Base-by-base conservation (phyloP, 352 stramenopile genomes). In the Pythium rishiriense region DNA sequence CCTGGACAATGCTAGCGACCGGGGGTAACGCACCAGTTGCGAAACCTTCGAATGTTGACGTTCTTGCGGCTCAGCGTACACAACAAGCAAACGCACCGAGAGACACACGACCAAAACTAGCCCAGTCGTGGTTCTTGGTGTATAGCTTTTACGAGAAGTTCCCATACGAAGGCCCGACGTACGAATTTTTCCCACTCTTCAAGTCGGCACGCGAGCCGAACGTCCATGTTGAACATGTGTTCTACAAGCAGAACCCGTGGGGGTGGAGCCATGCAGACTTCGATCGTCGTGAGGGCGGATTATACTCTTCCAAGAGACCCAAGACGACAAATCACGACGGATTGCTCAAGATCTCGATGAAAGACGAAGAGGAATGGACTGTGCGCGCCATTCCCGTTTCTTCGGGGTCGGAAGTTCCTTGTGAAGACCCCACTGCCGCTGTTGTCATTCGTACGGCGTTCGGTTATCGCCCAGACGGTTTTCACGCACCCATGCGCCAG, bases 181-280 rank as follows among this genome's bases (percentile, higher is more conserved):
- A 46, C 42, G 10, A 53, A 12, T 63, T 54, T 46, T 43, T 49
- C 46, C 33, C 26, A 25, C 26, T 51, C 7, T 56, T 46, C 31
- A 17, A 8, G 33, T 12, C 9, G 47, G 22, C 9, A 35, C 22
- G 53, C 15, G 54, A 41, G 19, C 41, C 54, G n/a, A 62, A 62
- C 24, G 25, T 28, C 24, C 28, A 15, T 35, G 55, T 54, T 11
- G 31, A 62, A 24, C 19, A 39, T 15, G 24, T 55, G 5, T 62
- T 62, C 45, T 62, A 54, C 45, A 22, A 35, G 28, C n/a, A 46
- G 35, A 63, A 63, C 24, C 56, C 56, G 14, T 63, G 45, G 45
- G 46, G 31, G 11, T 63, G 54, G 54, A 45, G 28, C 4, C 26
- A 22, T 24, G 41, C 29, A 22, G 54, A 62, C 31, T 53, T 62